Evolutionary conservation across 2,329 filamentous ascomycete species (phyloP).

Genomic region (Phoma sp.): DNA sequence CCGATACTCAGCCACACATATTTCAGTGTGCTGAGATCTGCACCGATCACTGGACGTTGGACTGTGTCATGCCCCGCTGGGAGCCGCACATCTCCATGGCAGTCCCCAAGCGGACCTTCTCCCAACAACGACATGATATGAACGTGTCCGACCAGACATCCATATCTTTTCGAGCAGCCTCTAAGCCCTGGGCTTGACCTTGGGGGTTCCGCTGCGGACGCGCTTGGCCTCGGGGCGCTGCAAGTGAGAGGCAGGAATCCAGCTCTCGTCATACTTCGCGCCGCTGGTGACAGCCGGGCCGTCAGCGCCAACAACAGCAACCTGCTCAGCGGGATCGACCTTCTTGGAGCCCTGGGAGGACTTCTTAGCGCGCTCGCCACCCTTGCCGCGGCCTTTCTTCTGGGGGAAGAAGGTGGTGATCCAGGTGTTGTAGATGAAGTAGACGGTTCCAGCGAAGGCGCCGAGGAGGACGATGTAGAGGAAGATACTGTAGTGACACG

Average conservation of each 20-base stretch:
- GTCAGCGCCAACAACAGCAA: conserved; percentile 72
- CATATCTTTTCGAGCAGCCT: neutral
- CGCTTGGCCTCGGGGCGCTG: conserved; percentile 78
- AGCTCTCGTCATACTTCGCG: conserved; percentile 87
- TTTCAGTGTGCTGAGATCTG: neutral
- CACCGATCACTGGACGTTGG: neutral
- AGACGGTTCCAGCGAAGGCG: conserved; percentile 79
- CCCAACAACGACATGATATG: neutral
- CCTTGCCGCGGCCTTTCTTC: conserved; percentile 67
- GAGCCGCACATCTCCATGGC: neutral
- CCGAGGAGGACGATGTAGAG: conserved; percentile 89
- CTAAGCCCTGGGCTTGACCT: conserved; percentile 45
- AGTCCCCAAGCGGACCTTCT: neutral
- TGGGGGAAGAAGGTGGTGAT: conserved; percentile 95
- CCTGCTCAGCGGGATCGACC: conserved; percentile 65
- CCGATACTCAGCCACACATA: neutral
- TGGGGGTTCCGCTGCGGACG: conserved; percentile 59
- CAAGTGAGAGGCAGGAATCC: conserved; percentile 90
- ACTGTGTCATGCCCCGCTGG: neutral
- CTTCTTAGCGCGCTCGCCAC: conserved; percentile 70
- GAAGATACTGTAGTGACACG: conserved; percentile 75
- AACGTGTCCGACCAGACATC: neutral
- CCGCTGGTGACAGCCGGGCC: conserved; percentile 73
- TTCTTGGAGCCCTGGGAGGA: conserved; percentile 71
- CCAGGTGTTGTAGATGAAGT: conserved; percentile 99